A percentile compares a stretch with the other conserved stretches of the same genome.
Conservation (phyloP, 225 moss, liverwort and hornwort genomes). For the Polytrichum commune region DNA sequence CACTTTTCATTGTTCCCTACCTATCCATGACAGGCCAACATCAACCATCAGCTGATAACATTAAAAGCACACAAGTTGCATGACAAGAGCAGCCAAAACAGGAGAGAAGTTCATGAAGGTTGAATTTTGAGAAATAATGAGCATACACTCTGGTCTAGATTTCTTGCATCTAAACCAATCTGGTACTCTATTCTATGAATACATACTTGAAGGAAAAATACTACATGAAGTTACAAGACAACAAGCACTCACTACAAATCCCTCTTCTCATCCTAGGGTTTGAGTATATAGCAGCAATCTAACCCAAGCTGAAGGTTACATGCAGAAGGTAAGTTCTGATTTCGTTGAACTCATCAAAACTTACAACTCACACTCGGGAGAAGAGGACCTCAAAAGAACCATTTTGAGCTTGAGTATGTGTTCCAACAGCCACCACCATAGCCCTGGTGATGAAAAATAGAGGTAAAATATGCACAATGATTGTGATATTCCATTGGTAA, state of each 20-base stretch:
- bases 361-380: background rate
- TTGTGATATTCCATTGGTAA: too few relatives aligned
- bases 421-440: background rate
- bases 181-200: background rate
- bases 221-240: conserved; percentile 6
- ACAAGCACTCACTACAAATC: background rate
- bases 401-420: too few relatives aligned
- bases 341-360: background rate
- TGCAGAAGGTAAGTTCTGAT: background rate
- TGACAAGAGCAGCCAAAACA: too few relatives aligned
- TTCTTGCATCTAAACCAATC: conserved; percentile 3
- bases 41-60: too few relatives aligned
- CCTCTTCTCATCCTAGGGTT: background rate
- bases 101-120: too few relatives aligned
- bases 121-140: too few relatives aligned
- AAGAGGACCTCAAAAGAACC: background rate
- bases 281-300: background rate
- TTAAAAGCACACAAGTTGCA: too few relatives aligned
- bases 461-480: too few relatives aligned
- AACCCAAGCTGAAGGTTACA: background rate
- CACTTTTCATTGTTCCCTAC: too few relatives aligned
- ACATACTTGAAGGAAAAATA: background rate
- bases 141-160: background rate
- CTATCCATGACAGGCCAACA: too few relatives aligned
- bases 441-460: background rate